Percentiles rank a stretch among this genome's conserved stretches.
Conservation (phyloP, 2,329 filamentous ascomycete species). For the Fusarium marasasianum region DNA sequence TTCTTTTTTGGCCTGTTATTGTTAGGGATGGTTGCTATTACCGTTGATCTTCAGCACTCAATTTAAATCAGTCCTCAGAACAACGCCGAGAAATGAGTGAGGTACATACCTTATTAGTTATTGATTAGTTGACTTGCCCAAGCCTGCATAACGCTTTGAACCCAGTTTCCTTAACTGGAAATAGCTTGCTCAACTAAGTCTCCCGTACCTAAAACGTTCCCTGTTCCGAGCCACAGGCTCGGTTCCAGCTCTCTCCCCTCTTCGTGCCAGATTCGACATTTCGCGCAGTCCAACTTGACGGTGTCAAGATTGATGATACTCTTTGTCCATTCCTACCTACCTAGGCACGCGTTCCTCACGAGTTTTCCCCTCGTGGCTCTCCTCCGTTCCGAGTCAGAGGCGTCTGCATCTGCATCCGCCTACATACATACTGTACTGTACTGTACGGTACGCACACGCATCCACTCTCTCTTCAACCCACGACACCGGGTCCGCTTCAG, state of each 20-base stretch:
- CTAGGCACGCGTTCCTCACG: not conserved
- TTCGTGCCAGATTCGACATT: conserved; percentile 28
- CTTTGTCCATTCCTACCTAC: conserved; percentile 28
- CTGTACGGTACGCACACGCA: not conserved
- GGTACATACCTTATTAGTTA: not conserved
- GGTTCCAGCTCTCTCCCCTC: conserved; percentile 32
- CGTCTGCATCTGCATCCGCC: not conserved
- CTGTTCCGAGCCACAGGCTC: conserved; percentile 27
- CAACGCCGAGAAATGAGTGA: conserved; percentile 24
- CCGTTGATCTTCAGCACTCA: conserved; percentile 24
- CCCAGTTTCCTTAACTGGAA: conserved; percentile 38
- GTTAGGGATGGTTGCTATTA: not conserved
- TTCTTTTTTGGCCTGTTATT: not conserved
- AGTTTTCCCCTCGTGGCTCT: not conserved
- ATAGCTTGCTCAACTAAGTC: conserved; percentile 28
- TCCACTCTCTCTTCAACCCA: conserved; percentile 17
- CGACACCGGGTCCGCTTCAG: conserved; percentile 12
- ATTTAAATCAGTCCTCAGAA: conserved; percentile 31
- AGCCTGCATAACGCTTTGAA: conserved; percentile 31
- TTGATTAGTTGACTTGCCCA: conserved; percentile 12
- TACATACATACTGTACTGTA: not conserved
- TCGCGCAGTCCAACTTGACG: conserved; percentile 22
- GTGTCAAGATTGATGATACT: conserved; percentile 16
- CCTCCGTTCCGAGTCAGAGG: not conserved
- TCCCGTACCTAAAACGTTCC: conserved; percentile 29